Percentiles rank a stretch among this genome's conserved stretches.
Conservation (phyloP, 441 rosid genomes). For the Isatis lusitanica region DNA sequence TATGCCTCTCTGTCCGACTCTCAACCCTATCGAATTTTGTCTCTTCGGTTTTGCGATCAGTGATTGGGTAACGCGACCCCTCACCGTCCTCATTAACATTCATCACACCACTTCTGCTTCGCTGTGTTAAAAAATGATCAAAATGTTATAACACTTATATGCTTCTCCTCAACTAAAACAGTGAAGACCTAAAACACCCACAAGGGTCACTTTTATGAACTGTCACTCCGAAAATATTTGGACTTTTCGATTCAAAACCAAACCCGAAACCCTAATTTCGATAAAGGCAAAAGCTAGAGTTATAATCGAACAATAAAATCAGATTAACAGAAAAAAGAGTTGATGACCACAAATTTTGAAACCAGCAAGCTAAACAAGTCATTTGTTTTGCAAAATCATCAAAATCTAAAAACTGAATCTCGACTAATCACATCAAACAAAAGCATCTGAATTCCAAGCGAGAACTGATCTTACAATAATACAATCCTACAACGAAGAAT, state of each 20-base stretch:
- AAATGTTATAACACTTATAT: background rate
- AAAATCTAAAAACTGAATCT: slow-evolving; percentile 24
- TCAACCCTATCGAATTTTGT: slow-evolving; percentile 26
- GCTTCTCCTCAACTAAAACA: background rate
- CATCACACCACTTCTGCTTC: slow-evolving; percentile 40
- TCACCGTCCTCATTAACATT: slow-evolving; percentile 41
- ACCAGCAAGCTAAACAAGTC: background rate
- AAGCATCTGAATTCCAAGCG: slow-evolving; percentile 10
- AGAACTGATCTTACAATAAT: slow-evolving; percentile 27
- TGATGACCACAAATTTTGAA: background rate
- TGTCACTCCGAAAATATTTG: background rate
- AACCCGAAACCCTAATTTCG: slow-evolving; percentile 29
- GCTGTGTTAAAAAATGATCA: slow-evolving; percentile 7
- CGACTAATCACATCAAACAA: slow-evolving; percentile 15
- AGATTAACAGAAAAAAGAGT: slow-evolving; percentile 1
- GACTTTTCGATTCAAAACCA: background rate
- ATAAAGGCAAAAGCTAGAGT: background rate
- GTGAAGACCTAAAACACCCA: background rate
- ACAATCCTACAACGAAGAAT: slow-evolving; percentile 16
- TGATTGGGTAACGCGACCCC: slow-evolving; percentile 37
- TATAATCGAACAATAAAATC: background rate
- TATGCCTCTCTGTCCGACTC: slow-evolving; percentile 24
- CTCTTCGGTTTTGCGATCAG: slow-evolving; percentile 33
- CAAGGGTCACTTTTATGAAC: background rate
- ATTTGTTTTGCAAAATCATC: background rate